Base-by-base conservation (phyloP, 2,329 filamentous ascomycete genomes). In the Stachybotrys elegans region DNA sequence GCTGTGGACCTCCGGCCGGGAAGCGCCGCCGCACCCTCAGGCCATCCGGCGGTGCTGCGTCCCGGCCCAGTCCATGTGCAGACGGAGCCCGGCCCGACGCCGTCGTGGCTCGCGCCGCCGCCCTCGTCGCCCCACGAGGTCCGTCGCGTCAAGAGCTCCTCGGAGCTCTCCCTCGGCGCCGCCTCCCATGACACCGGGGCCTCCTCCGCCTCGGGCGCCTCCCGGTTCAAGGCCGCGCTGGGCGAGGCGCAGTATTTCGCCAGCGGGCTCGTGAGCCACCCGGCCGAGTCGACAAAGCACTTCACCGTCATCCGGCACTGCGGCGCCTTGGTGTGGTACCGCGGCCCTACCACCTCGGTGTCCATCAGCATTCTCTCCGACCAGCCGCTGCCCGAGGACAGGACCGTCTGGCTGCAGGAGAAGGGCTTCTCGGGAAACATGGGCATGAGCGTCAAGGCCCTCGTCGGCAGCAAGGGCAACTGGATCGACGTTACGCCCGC, bases 401-500 rank as follows among this genome's bases (percentile, higher is more conserved):
- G 84, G 6, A 79, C 77, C 0, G 58, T 87, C 13, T 88, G 81
- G 79, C 65, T 88, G 21, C 84, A 88, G 63, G 74, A 74, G 46
- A 83, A 81, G 50, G 84, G 84, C 3, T 86, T 72, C 65, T 81
- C 79, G 0, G 84, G 84, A 5, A 82, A 83, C 55, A 73, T 81
- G 40, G 84, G 84, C 16, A 84, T 88, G 77, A 72, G 73, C 6
- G 65, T 82, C 22, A 84, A 84, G 57, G 76, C 81, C 0, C 59
- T 86, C 2, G 63, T 86, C 27, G 76, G 81, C 7, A 71, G 75
- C 0, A 78, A 72, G 12, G 69, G 72, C 7, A 71, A 66, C 52
- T 88, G 84, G 84, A 67, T 87, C 12, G 75, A 88, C 46, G 83
- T 87, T 3, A 88, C 84, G 0, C 84, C 84, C 0, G 66, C 67